Conservation (phyloP, 2,329 filamentous ascomycete species). For the Tolypocladium ophioglossoides region DNA sequence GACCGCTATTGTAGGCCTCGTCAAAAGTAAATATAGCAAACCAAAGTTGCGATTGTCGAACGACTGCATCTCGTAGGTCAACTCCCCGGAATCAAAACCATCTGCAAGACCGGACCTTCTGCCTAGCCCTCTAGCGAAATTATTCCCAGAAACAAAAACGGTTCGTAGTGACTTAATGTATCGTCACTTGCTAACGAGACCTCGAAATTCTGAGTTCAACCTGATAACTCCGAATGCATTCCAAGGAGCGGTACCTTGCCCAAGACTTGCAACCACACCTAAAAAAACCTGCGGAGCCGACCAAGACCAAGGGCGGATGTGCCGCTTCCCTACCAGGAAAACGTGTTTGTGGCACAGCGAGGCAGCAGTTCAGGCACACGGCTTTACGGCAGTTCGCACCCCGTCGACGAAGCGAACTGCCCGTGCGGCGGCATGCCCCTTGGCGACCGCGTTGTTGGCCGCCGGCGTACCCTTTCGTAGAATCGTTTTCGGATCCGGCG, state of each 20-base stretch:
- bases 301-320: background rate
- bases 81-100: conserved; percentile 10
- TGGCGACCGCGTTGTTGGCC: conserved; percentile 21
- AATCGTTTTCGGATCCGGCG: conserved; percentile 31
- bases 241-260: background rate
- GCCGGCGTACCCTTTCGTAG: conserved; percentile 30
- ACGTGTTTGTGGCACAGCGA: background rate
- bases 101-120: conserved; percentile 10
- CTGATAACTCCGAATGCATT: conserved; percentile 1
- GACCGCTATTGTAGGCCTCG: background rate
- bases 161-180: conserved; percentile 18
- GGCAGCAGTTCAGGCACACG: conserved; percentile 26
- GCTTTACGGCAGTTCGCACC: conserved; percentile 23
- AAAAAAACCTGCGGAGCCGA: background rate
- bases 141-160: conserved; percentile 10
- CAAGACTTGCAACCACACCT: background rate
- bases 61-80: background rate
- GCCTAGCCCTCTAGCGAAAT: background rate
- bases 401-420: conserved; percentile 32
- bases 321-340: background rate
- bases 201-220: conserved; percentile 5
- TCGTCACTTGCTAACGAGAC: conserved; percentile 20
- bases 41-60: background rate
- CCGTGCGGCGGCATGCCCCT: conserved; percentile 25
- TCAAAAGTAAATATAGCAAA: background rate